Base-by-base conservation (phyloP, 1,139 yeast genomes). In the Meyerozyma carpophila region DNA sequence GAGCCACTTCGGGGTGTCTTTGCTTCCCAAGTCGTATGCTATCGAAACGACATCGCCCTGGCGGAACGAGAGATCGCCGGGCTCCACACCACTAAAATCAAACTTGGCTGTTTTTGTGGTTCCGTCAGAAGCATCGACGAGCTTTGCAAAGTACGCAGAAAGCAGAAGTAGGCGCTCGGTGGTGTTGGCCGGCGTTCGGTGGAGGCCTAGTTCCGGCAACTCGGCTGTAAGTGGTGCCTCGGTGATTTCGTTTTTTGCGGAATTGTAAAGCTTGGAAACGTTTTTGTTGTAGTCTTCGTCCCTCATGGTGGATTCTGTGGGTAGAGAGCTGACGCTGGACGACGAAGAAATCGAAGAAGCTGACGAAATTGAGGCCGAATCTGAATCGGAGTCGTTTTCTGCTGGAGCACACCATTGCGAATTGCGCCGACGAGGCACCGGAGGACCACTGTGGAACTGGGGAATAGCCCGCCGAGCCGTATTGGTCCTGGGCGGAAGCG, bases 31-130 rank as follows among this genome's bases (percentile, higher is more conserved):
- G 41, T 68, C 67, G 42, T 65, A 62, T 7, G 71, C 41, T 9
- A 70, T 55, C 46, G 65, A 69, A 25, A 73, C 53, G 9, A 45
- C 43, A 34, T 72, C 75, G 13, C 73, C 75, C 32, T 56, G 49
- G 4, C 58, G 51, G 44, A 73, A 68, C 4, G 75, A 59, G 39
- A 73, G 59, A 46, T 73, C 77, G 0, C 77, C 78, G 0, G 70
- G 61, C 43, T 64, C 59, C 13, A 40, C 49, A 0, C 76, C 76
- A 2, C 44, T 44, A 46, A 69, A 73, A 43, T 58, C 61, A 46
- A 54, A 50, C 38, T 56, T 56, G 3, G 75, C 77, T 2, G 39
- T 46, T 36, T 45, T 21, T 21, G 24, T 49, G 10, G 51, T 51
- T 1, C 45, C 47, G 11, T 43, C 39, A 2, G 46, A 32, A 14